Evolutionary conservation across 2,329 filamentous ascomycete species (phyloP).

Genomic region (Calonectria fujianensis): DNA sequence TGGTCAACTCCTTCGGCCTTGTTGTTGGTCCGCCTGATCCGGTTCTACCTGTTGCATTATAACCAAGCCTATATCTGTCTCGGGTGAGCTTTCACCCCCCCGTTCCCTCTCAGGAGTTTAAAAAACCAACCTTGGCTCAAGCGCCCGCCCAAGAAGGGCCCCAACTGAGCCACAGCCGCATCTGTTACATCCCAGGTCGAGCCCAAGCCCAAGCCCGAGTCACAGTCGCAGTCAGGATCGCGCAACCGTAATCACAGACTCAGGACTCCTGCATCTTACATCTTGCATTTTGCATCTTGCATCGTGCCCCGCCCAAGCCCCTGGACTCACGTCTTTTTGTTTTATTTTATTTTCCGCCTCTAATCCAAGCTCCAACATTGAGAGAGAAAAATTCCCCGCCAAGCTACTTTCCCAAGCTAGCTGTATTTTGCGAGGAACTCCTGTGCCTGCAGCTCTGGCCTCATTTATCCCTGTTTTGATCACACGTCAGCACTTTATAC

Average conservation of each 20-base stretch:
- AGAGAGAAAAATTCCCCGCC: background rate
- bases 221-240: background rate
- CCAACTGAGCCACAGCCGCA: background rate
- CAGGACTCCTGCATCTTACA: background rate
- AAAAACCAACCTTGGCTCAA: background rate
- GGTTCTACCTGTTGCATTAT: background rate
- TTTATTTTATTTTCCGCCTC: background rate
- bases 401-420: conserved; percentile 1
- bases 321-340: too few relatives aligned
- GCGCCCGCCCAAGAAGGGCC: background rate
- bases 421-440: background rate
- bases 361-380: background rate
- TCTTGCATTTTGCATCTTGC: conserved; percentile 1
- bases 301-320: background rate
- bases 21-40: conserved; percentile 15
- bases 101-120: background rate
- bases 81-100: background rate
- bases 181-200: background rate
- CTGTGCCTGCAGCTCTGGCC: background rate
- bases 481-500: conserved; percentile 39
- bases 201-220: background rate
- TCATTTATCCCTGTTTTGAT: background rate
- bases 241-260: background rate
- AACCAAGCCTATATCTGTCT: background rate
- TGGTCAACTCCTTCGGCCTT: conserved; percentile 14